Base-by-base conservation (phyloP, 306 rosid genomes). In the Myrica gale region DNA sequence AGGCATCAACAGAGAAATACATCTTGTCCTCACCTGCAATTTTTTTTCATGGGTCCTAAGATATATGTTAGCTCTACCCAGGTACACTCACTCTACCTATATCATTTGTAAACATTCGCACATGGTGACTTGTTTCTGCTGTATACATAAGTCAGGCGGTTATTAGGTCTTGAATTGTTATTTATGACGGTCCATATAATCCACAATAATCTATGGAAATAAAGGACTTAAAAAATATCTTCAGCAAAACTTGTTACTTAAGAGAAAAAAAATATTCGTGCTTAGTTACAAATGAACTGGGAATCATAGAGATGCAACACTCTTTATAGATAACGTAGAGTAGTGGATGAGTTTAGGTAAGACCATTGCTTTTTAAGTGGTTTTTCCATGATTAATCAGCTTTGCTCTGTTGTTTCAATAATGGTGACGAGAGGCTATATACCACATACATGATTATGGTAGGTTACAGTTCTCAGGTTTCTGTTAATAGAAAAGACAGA, bases 21-120 rank as follows among this genome's bases (percentile, higher is more conserved):
- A 15, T 71, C 86, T 61, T 89, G 95, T 80, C 89, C 91, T 78
- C 72, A 91, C 75, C 81, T 92, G 69, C 97, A 89, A 84, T 90
- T 92, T 85, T 79, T 84, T 85, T 92, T 92, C 83, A 37, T 95
- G 84, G 87, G 98, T 74, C 89, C 96, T 37, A 88, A 87, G 82
- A 86, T 88, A 61, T 81, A 85, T 48, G 70, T 95, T 57, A 80
- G 85, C 85, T 78, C 92, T 72, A 77, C 90, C 46, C 95, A 89
- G 98, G 98, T 95, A 80, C 21, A 23, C 52, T 72, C 42, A 58
- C 69, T 26, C 62, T 61, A 6, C 44, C 56, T 74, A 74, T 62
- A 43, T 51, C 61, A 23, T 57, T 62, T 66, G 46, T 66, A 26
- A 5, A 21, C 48, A 7, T 42, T 9, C 5, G 70, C 50, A 42